A percentile compares a stretch with the other conserved stretches of the same genome.
Evolutionary conservation across 139 green algal genomes (phyloP).

Genomic region (Chlamydomonas sp.): DNA sequence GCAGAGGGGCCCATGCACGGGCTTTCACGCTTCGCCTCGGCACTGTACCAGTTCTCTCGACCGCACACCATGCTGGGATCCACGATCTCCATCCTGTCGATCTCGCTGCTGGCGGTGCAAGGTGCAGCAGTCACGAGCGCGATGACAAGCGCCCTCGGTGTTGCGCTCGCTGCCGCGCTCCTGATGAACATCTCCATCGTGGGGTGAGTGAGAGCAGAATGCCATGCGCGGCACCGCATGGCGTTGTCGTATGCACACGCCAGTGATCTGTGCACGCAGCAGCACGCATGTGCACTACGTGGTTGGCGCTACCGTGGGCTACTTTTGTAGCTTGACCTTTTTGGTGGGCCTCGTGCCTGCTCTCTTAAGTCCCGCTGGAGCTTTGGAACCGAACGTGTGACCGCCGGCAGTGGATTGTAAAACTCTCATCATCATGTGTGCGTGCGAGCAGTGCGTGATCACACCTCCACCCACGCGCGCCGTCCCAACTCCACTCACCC

Average conservation of each 20-base stretch:
- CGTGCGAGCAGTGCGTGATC: no score
- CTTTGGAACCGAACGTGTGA: not conserved
- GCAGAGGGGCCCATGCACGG: no score
- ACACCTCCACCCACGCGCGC: not conserved
- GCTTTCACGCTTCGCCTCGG: not conserved
- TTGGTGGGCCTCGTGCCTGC: not conserved
- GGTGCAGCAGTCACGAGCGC: not conserved
- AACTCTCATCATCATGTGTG: not conserved
- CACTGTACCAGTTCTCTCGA: conserved; percentile 29
- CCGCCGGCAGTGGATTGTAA: not conserved
- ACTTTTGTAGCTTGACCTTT: not conserved
- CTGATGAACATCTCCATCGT: conserved; percentile 95
- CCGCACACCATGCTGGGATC: conserved; percentile 92
- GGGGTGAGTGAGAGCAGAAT: conserved; percentile 22
- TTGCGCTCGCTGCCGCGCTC: conserved; percentile 75
- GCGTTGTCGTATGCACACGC: no score
- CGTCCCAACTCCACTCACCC: not conserved
- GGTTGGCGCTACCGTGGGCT: not conserved
- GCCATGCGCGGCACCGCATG: not conserved
- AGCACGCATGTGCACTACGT: not conserved
- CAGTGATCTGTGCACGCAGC: no score
- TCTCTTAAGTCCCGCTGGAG: not conserved
- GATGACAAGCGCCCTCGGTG: conserved; percentile 15
- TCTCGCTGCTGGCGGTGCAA: conserved; percentile 71
- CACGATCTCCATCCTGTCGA: conserved; percentile 62